A percentile compares a stretch with the other conserved stretches of the same genome.
phyloP scores from a whole-genome alignment of 306 rosid genomes.

The Vigna nakashimae region DNA sequence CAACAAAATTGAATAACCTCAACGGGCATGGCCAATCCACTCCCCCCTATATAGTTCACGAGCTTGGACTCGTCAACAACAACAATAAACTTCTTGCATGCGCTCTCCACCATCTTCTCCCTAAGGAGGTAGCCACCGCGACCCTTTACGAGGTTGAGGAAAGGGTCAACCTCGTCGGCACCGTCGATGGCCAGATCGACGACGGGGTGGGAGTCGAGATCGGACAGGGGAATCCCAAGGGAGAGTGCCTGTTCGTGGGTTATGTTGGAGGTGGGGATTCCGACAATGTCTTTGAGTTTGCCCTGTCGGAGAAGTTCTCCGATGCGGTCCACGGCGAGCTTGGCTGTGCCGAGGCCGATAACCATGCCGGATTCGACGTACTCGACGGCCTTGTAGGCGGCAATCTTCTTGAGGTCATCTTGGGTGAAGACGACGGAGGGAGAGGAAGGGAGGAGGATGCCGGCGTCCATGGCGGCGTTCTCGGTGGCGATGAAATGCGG shows the following conservation, averaged over 20 bases:
- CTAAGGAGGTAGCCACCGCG: constrained; percentile 87
- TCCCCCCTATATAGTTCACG: constrained; percentile 71
- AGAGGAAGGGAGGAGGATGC: constrained; percentile 42
- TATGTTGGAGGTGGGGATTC: constrained; percentile 81
- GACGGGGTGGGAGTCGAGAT: constrained; percentile 72
- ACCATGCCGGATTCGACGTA: constrained; percentile 89
- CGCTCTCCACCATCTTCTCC: constrained; percentile 88
- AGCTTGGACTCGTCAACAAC: constrained; percentile 85
- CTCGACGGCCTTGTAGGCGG: constrained; percentile 91
- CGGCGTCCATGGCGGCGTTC: constrained; percentile 69
- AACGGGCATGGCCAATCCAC: constrained; percentile 86
- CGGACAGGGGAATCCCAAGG: constrained; percentile 77
- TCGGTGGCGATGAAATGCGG: constrained; percentile 62
- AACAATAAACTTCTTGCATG: constrained; percentile 70
- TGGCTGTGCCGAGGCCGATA: constrained; percentile 87
- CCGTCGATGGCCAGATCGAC: constrained; percentile 89
- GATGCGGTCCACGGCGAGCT: constrained; percentile 82
- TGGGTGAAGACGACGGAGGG: constrained; percentile 65
- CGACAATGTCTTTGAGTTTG: constrained; percentile 62
- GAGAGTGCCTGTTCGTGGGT: constrained; percentile 83
- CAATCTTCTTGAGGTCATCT: constrained; percentile 86
- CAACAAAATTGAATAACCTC: constrained; percentile 82
- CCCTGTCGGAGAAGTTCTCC: constrained; percentile 81
- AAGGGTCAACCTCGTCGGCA: constrained; percentile 91
- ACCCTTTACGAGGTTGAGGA: constrained; percentile 77